Evolutionary conservation across 352 stramenopile species (phyloP).

Genomic region (Globisporangium ultimum): DNA sequence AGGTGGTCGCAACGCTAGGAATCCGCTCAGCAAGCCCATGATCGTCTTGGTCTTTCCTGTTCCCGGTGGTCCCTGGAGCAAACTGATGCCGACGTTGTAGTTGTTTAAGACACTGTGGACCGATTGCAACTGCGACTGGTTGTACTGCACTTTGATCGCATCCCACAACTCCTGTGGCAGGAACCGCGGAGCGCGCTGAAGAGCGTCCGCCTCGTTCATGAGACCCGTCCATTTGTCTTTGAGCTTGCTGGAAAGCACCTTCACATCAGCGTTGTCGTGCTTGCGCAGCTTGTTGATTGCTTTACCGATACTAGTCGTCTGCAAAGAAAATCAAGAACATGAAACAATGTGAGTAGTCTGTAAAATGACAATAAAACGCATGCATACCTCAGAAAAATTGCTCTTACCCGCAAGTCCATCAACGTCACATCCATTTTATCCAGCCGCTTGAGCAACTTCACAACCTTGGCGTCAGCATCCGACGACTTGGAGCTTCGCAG

Average conservation of each 20-base stretch:
- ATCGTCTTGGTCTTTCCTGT: conserved; percentile 95
- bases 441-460: conserved; percentile 64
- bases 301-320: conserved; percentile 86
- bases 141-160: conserved; percentile 76
- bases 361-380: background rate
- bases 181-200: conserved; percentile 60
- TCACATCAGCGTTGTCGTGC: conserved; percentile 54
- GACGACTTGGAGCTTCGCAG: conserved; percentile 32
- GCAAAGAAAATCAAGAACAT: conserved; percentile 2
- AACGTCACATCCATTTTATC: conserved; percentile 72
- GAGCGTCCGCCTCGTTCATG: conserved; percentile 60
- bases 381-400: background rate
- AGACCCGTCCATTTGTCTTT: conserved; percentile 82
- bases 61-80: conserved; percentile 94
- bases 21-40: conserved; percentile 75
- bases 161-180: conserved; percentile 62
- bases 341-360: conserved; percentile 9
- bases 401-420: conserved; percentile 69
- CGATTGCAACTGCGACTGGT: conserved; percentile 83
- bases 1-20: conserved; percentile 61
- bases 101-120: conserved; percentile 88
- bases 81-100: conserved; percentile 77
- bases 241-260: conserved; percentile 35
- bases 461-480: conserved; percentile 32
- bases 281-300: conserved; percentile 84